Evolutionary conservation across 768 basidiomycete species (phyloP).

Genomic region (Dacryopinax primogenitus): DNA sequence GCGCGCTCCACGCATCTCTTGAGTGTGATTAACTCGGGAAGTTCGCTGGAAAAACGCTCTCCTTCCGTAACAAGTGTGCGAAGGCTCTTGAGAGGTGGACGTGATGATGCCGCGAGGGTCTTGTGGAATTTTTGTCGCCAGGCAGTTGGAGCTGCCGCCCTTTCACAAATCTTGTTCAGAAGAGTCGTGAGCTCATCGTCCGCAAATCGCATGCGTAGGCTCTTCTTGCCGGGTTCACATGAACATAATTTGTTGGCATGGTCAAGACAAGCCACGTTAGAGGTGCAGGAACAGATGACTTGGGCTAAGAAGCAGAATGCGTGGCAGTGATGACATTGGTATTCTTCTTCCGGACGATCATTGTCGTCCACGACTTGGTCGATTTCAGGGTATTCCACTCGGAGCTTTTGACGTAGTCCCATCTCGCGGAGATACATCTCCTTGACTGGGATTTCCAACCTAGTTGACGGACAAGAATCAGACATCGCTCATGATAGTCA

Average conservation of each 20-base stretch:
- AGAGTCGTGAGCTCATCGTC: slow-evolving; percentile 64
- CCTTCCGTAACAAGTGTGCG: slow-evolving; percentile 77
- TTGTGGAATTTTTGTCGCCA: slow-evolving; percentile 65
- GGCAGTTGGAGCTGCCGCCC: slow-evolving; percentile 55
- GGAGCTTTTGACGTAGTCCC: slow-evolving; percentile 47
- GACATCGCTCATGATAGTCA: slow-evolving; percentile 10
- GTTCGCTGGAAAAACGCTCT: slow-evolving; percentile 64
- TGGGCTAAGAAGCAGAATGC: slow-evolving; percentile 92
- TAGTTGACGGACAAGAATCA: neutral
- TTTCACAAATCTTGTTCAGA: slow-evolving; percentile 49
- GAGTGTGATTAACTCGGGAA: slow-evolving; percentile 58
- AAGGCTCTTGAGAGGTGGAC: slow-evolving; percentile 63
- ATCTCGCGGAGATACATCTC: slow-evolving; percentile 87
- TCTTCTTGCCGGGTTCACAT: slow-evolving; percentile 42
- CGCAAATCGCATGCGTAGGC: slow-evolving; percentile 66
- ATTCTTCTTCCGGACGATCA: slow-evolving; percentile 85
- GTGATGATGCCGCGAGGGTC: slow-evolving; percentile 51
- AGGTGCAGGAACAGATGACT: slow-evolving; percentile 67
- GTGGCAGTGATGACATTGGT: slow-evolving; percentile 89
- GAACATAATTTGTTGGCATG: slow-evolving; percentile 69
- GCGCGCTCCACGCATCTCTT: slow-evolving; percentile 69
- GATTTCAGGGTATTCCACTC: slow-evolving; percentile 38
- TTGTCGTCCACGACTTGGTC: slow-evolving; percentile 59
- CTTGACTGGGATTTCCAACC: slow-evolving; percentile 57
- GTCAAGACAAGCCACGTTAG: slow-evolving; percentile 69